Evolutionary conservation across 2,329 filamentous ascomycete genomes (phyloP), one percentile per base, ranked within the genome.

Genomic region (Exophiala calicioides): DNA sequence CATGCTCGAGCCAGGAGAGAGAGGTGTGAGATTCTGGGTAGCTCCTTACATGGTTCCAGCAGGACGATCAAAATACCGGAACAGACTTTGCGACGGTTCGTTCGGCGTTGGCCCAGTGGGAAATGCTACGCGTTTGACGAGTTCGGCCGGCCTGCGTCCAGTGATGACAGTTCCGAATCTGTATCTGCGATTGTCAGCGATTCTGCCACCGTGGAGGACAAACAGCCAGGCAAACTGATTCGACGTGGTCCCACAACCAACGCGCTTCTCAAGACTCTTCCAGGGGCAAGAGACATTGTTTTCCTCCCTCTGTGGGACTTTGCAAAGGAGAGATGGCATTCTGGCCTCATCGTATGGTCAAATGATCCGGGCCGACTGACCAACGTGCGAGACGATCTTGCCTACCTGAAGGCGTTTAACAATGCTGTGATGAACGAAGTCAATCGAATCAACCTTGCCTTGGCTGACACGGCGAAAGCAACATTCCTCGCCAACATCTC

Each of bases 81-180:
- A 38, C 61, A 52, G 4, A 66, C 74, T 10, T 59, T 78, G 2
- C 58, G 63, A 1, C 62, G 61, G 2, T 64, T 78, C 4, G 57
- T 77, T 1, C 66, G 66, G 9, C 62, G 68, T 1, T 72, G 78
- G 45, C 74, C 74, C 0, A 59, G 64, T 6, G 76, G 76, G 0
- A 69, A 69, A 37, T 65, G 76, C 83, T 67, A 80, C 82, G 60
- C 90, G 90, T 71, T 88, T 91, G 35, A 89, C 90, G 20, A 95
- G 78, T 65, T 96, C 95, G 47, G 76, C 81, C 53, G 96, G 75
- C 44, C 76, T 70, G 2, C 86, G 90, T 44, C 93, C 90, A 58
- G 86, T 81, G 59, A 90, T 82, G 27, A 97, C 77, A 62, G 57
- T 32, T 56, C 56, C n/a, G 61, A 58, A 5, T 52, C 48, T 26